A percentile compares a stretch with the other conserved stretches of the same genome.
Evolutionary conservation across 179 eudicot species (phyloP).

Genomic region (Spergularia azorica): DNA sequence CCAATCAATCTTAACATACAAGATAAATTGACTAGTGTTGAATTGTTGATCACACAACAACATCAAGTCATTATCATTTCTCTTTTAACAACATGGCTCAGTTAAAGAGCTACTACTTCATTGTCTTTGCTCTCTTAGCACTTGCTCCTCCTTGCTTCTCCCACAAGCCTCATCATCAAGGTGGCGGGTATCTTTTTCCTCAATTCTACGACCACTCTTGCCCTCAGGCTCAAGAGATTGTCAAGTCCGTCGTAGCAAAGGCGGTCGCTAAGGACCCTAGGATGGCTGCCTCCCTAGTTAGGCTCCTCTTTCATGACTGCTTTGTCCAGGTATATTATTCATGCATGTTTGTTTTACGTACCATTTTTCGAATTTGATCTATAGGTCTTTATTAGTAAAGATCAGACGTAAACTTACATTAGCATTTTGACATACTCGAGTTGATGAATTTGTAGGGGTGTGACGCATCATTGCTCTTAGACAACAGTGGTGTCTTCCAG

Average conservation of each 20-base stretch:
- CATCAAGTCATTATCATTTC: neutral
- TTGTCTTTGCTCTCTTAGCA: slow-evolving; percentile 36
- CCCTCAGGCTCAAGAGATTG: slow-evolving; percentile 61
- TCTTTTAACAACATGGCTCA: slow-evolving; percentile 34
- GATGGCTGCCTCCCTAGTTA: slow-evolving; percentile 82
- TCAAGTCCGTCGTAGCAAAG: slow-evolving; percentile 63
- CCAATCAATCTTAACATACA: neutral
- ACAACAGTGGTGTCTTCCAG: slow-evolving; percentile 53
- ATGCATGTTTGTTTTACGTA: neutral
- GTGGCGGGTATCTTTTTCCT: slow-evolving; percentile 62
- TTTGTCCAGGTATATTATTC: slow-evolving; percentile 64
- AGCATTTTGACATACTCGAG: neutral
- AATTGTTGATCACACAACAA: neutral
- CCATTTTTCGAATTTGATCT: neutral
- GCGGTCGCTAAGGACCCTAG: slow-evolving; percentile 73
- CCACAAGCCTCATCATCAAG: slow-evolving; percentile 3
- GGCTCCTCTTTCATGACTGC: slow-evolving; percentile 90
- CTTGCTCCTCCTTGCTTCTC: slow-evolving; percentile 50
- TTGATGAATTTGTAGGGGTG: slow-evolving; percentile 59
- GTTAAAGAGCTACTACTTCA: slow-evolving; percentile 34
- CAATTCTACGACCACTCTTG: slow-evolving; percentile 76
- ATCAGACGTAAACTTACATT: too few species aligned
- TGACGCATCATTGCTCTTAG: slow-evolving; percentile 86
- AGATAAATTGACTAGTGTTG: neutral
- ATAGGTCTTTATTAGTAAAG: too few species aligned